Base-by-base conservation (phyloP, 139 green algal genomes). In the Penium margaritaceum region DNA sequence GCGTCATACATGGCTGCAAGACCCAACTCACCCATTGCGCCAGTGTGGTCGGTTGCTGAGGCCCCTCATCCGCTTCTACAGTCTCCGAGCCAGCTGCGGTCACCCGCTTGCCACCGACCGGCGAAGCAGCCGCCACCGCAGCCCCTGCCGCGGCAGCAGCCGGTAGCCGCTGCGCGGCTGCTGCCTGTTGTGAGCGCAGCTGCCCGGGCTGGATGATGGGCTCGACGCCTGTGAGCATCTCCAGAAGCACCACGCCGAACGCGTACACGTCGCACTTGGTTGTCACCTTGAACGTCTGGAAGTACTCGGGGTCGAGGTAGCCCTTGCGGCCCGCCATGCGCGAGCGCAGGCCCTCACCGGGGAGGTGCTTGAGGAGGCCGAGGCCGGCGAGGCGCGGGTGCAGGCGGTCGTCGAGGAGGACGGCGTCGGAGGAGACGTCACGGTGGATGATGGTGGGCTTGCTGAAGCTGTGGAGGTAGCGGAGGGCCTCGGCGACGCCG, bases 231-330 rank as follows among this genome's bases (percentile, higher is more conserved):
- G 63, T 71, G 32, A 71, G 44, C 39, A 71, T 51, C 12, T 71
- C 63, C 63, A 71, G 47, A 15, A 71, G 33, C 32, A 71, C 63
- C 9, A 71, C 63, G 27, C 63, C 63, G 35, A 71, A 71, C 35
- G 30, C 36, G 6, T 64, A 64, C 15, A 64, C 55, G 29, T 64
- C 55, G 55, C 55, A 38, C 12, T 32, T 37, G 24, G 55, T 24
- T 29, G 55, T 64, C 27, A 64, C 27, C 36, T 64, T 35, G 55
- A 64, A 64, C 27, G 55, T 64, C 27, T 35, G 29, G 9, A 64
- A 64, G 9, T 64, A 64, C 29, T 64, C 55, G 5, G 55, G 55
- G 24, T 64, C 55, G 27, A 64, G 27, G 55, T 64, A 64, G 24
- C 55, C 55, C 7, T 36, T 35, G 27, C 21, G 34, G 55, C 55